phyloP scores from a whole-genome alignment of 305 asterid species.

The Fraxinus velutina region DNA sequence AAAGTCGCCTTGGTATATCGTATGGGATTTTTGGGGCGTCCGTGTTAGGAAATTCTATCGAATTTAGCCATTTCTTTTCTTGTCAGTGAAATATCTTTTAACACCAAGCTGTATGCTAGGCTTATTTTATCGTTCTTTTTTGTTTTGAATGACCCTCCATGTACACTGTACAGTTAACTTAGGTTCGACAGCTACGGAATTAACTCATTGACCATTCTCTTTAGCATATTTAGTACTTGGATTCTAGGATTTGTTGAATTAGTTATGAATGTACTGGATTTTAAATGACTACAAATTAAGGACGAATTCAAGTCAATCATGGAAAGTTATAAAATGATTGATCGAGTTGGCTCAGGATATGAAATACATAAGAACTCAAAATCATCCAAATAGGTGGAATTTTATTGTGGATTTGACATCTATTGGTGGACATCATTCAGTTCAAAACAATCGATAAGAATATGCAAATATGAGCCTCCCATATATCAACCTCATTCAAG shows the following conservation, averaged over 20 bases:
- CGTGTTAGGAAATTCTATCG: not conserved
- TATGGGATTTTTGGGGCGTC: not conserved
- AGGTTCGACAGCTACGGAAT: not conserved
- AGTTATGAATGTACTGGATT: not conserved
- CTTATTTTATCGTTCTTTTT: not conserved
- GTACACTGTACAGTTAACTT: not conserved
- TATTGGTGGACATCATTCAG: not conserved
- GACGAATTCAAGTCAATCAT: not conserved
- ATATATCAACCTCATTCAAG: not conserved
- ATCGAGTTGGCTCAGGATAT: not conserved
- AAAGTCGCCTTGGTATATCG: not conserved
- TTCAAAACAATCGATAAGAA: not conserved
- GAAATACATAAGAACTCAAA: not conserved
- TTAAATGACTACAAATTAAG: not conserved
- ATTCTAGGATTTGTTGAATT: not conserved
- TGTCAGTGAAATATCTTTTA: not conserved
- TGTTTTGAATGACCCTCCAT: not conserved
- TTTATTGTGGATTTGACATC: not conserved
- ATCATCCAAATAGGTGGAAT: not conserved
- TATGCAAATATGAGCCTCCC: not conserved
- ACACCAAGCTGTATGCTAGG: not conserved
- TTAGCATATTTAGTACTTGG: not conserved
- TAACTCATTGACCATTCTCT: not conserved
- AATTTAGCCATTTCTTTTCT: not conserved
- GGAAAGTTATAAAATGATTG: not conserved